These are phyloP conservation scores for Gomphus bonarii DNA, from an alignment of 1,284 basidiomycete species.

Conservation along the genomic window DNA sequence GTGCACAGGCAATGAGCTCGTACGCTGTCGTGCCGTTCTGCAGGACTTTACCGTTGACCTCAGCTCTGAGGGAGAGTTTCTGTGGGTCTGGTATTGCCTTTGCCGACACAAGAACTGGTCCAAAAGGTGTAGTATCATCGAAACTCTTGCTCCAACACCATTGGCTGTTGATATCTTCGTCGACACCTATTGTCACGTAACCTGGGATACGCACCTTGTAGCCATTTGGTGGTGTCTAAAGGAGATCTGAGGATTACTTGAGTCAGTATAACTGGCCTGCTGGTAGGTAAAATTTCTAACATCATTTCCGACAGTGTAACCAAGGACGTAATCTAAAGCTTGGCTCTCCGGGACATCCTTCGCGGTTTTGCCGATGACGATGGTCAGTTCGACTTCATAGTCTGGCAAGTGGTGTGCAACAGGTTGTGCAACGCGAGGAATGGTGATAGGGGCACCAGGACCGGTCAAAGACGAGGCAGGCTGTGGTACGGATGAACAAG, in stretches of 20 bases:
- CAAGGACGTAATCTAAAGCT: constrained; percentile 74
- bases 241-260: constrained; percentile 1
- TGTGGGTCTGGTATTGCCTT: constrained; percentile 61
- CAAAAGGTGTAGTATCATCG: constrained; percentile 68
- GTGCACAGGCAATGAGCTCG: constrained; percentile 20
- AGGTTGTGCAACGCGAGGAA: constrained; percentile 63
- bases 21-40: constrained; percentile 71
- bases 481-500: constrained; percentile 50
- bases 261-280: neutral
- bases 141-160: constrained; percentile 84
- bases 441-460: constrained; percentile 52
- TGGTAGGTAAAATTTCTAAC: constrained; percentile 27
- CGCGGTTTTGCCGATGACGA: constrained; percentile 75
- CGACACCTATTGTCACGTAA: neutral
- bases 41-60: constrained; percentile 56
- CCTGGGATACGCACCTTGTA: constrained; percentile 1
- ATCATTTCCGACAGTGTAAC: constrained; percentile 74
- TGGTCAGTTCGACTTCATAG: constrained; percentile 82
- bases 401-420: constrained; percentile 66
- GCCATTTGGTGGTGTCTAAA: constrained; percentile 11
- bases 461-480: constrained; percentile 64
- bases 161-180: constrained; percentile 27
- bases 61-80: constrained; percentile 49
- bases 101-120: constrained; percentile 66
- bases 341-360: constrained; percentile 69